Evolutionary conservation across 2,329 filamentous ascomycete species (phyloP).

Genomic region (Canariomyces notabilis): DNA sequence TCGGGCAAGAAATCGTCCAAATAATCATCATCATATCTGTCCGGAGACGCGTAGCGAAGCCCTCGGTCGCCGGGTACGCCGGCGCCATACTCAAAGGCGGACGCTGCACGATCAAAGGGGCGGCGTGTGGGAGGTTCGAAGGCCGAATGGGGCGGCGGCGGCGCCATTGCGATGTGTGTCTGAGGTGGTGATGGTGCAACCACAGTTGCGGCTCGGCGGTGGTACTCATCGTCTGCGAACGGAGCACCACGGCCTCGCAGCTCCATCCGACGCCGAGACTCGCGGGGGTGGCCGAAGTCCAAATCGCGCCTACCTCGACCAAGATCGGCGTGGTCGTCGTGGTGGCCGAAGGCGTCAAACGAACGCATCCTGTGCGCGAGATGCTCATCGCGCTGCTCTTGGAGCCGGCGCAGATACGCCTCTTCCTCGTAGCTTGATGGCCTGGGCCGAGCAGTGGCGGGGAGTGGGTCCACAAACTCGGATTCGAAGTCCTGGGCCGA

Average conservation of each 20-base stretch:
- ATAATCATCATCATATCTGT: conserved; percentile 18
- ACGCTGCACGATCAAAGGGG: conserved; percentile 32
- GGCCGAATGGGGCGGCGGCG: conserved; percentile 26
- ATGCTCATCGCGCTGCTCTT: conserved; percentile 44
- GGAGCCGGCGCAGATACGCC: conserved; percentile 40
- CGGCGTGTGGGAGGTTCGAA: conserved; percentile 20
- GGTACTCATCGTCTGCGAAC: conserved; percentile 58
- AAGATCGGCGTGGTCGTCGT: conserved; percentile 33
- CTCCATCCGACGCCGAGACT: conserved; percentile 37
- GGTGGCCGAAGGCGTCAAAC: conserved; percentile 33
- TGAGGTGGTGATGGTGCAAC: conserved; percentile 31
- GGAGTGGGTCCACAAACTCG: conserved; percentile 24
- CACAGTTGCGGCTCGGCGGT: conserved; percentile 35
- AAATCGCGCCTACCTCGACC: conserved; percentile 34
- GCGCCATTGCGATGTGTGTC: conserved; percentile 21
- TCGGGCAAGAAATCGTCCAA: conserved; percentile 14
- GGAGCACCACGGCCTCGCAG: conserved; percentile 47
- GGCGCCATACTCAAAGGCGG: conserved; percentile 39
- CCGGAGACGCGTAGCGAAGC: conserved; percentile 20
- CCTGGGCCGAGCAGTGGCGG: conserved; percentile 25
- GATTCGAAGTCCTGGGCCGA: conserved; percentile 31
- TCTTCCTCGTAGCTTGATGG: conserved; percentile 44
- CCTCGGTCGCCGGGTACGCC: conserved; percentile 41
- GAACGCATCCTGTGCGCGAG: conserved; percentile 34
- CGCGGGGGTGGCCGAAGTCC: conserved; percentile 35